Evolutionary conservation across 2,329 filamentous ascomycete genomes (phyloP), one percentile per base, ranked within the genome.

Genomic region (Botrytis galanthina): DNA sequence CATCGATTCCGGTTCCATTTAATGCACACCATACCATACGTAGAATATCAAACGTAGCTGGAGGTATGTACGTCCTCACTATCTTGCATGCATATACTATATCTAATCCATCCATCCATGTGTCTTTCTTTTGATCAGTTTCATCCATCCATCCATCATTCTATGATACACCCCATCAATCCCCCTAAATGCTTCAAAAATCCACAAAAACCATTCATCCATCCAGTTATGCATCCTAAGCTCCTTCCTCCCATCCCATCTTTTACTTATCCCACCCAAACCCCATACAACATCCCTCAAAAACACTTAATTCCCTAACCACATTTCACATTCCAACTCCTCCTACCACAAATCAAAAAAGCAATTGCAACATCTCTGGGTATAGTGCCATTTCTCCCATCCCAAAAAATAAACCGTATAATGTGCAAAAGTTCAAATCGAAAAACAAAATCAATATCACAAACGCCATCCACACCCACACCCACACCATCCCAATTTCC

Each of bases 371-470:
- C 35, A 63, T 71, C 44, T 70, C 71, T 70, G 71, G 71, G 71
- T 73, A 73, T 73, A 73, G 51, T 73, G 64, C 71, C 71, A 70
- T 68, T 39, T 59, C 54, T 72, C 46, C 61, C 69, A 67, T 59
- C 61, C 70, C 29, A 32, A 64, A 29, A 64, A 71, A 42, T 51
- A 68, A 72, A 67, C 37, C 46, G 35, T 54, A 32, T 54, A 67
- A 29, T 39, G 39, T 44, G 46, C 37, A 39, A 70, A 70, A 62
- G n/a, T 57, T 57, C 51, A 62, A 44, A 20, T 26, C 32, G 48
- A 35, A 54, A 72, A 48, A 70, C 7, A 61, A 62, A 39, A 20
- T 42, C 44, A 59, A 72, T 66, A 29, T 57, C n/a, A 18, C 54
- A 51, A 72, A 72, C 70, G 70, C 70, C 70, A 12, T 44, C 18